phyloP scores from a whole-genome alignment of 495 filamentous ascomycete species.

The Tricharina praecox region DNA sequence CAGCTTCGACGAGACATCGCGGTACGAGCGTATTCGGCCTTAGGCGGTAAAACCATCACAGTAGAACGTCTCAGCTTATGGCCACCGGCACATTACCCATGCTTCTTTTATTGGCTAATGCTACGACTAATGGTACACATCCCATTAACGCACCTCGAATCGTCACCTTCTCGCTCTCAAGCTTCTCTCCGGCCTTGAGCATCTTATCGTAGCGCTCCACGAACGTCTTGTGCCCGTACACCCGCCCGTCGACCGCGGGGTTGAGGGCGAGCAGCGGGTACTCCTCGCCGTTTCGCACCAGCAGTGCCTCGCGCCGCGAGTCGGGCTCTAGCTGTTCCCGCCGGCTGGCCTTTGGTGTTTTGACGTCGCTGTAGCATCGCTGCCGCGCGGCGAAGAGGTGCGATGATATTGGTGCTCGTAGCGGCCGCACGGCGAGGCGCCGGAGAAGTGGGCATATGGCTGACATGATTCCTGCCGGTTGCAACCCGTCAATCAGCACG shows the following conservation, averaged over 20 bases:
- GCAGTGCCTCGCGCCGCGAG: too few relatives aligned
- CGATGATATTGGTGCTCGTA: not conserved
- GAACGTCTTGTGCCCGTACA: not conserved
- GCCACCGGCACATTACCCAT: too few relatives aligned
- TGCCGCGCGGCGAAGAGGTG: not conserved
- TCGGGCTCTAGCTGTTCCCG: not conserved
- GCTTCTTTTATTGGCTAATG: slow-evolving; percentile 1
- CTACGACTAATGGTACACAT: slow-evolving; percentile 20
- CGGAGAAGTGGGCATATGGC: slow-evolving; percentile 3
- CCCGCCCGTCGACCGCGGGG: not conserved
- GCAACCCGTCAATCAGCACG: too few relatives aligned
- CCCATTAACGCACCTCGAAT: too few relatives aligned
- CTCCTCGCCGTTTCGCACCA: too few relatives aligned
- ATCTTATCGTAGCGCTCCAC: not conserved
- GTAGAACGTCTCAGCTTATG: too few relatives aligned
- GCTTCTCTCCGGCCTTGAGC: not conserved
- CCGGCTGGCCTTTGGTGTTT: too few relatives aligned
- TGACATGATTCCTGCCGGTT: not conserved
- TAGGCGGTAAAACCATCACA: too few relatives aligned
- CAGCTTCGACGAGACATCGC: slow-evolving; percentile 42
- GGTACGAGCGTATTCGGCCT: slow-evolving; percentile 42
- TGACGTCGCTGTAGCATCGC: too few relatives aligned
- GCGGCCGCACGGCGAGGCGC: not conserved
- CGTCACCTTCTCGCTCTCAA: slow-evolving; percentile 6
- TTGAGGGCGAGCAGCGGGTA: not conserved